Base-by-base conservation (phyloP, 2,329 filamentous ascomycete genomes). In the Fusarium nelsonii region DNA sequence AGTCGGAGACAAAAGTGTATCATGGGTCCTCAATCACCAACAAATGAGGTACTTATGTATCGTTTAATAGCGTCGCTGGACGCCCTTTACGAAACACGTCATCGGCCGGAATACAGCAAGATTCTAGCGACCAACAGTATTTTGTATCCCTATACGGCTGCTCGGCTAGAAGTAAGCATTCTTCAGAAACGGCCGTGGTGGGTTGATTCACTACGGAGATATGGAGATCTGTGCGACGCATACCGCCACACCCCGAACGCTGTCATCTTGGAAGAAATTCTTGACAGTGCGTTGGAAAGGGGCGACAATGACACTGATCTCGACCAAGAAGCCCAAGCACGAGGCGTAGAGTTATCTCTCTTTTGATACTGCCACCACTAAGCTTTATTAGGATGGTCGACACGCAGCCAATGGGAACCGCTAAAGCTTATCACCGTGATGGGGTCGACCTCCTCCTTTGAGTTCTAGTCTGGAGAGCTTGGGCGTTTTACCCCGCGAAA, bases 101-200 rank as follows among this genome's bases (percentile, higher is more conserved):
- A 43, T 1, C 43, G 62, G 26, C 20, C 44, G 28, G 58, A 65
- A 37, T 63, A 74, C 34, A 33, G 46, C 0, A 64, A 72, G 2
- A 60, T 68, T 1, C 68, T 77, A 3, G 73, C 73, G 1, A 63
- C 41, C 16, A 77, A 77, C 51, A 68, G 65, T n/a, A 68, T 76
- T 11, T 40, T 73, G 1, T 77, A 76, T 28, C 75, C 75, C 2
- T 69, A 74, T 11, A 63, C 74, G 1, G 71, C 70, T 8, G 74
- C 73, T 1, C 69, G 69, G 5, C 58, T 77, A 3, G 75, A 77
- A 32, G 70, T 76, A 2, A 50, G 67, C 0, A 58, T 74, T 2
- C 57, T 76, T 1, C 57, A 26, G 6, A 18, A 20, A 2, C 48
- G 68, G 16, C 50, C 69, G 1, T 43, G 53, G 0, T 76, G 73